Base-by-base conservation (phyloP, 495 filamentous ascomycete genomes). In the Aspergillus baeticus region DNA sequence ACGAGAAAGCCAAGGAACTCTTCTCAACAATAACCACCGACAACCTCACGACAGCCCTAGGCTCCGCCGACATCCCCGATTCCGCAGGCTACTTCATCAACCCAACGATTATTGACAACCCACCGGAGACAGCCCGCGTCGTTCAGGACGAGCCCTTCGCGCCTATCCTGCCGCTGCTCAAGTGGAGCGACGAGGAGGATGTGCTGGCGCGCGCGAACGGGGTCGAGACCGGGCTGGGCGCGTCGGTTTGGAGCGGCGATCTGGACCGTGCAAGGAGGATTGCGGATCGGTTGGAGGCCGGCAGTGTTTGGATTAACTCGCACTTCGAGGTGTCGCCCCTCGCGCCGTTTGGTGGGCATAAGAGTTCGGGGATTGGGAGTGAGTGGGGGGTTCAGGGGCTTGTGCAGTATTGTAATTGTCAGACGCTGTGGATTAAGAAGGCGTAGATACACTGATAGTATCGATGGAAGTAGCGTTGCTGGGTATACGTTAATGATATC, bases 321-420 rank as follows among this genome's bases (percentile, higher is more conserved):
- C 70, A 68, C 38, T 79, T 82, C 60, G 74, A 77, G 56, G 68
- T 75, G 0, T 71, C 65, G 13, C 79, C 80, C 17, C 76, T 75
- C 54, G 80, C 76, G 1, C 80, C 79, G 46, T 88, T 88, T 62
- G 78, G 72, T 14, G 87, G 86, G 14, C 79, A 83, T 64, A 88
- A 89, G 75, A 75, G 85, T 57, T 82, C 77, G 55, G 87, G 87
- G 1, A 80, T 87, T 54, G 86, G 86, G 3, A 80, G 80, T 15
- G 87, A 88, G 68, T 82, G 83, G 70, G 81, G 81, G 2, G 69
- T 74, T 53, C 75, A 77, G 50, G 86, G 86, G 2, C 59, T 87
- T 58, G 67, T 83, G 54, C 70, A 71, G n/a, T 88, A 83, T 62
- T 76, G 72, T 46, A 84, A 87, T 51, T 76, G 79, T n/a, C 78